Conservation (phyloP, 1,284 basidiomycete species). For the Rhodotorula sp. region DNA sequence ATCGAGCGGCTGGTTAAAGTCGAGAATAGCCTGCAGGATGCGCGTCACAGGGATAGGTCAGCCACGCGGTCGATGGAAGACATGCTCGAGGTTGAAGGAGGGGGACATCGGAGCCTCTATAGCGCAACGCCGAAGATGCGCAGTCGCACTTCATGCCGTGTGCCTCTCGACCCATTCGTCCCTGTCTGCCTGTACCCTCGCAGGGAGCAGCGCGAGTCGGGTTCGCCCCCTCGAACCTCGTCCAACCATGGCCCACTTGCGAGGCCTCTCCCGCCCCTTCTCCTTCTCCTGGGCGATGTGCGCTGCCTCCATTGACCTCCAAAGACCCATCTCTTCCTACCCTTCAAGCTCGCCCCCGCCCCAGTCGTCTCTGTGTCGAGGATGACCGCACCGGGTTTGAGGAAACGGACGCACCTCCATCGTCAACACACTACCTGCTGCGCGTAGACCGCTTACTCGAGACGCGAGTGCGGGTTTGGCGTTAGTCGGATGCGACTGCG, state of each 20-base stretch:
- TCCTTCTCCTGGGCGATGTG: no score
- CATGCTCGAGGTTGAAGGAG: not conserved
- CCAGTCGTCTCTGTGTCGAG: not conserved
- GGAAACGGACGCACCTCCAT: constrained; percentile 8
- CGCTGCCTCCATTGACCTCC: no score
- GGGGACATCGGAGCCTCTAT: no score
- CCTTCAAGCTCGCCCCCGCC: no score
- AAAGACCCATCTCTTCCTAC: not conserved
- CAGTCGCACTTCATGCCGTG: no score
- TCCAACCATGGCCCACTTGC: not conserved
- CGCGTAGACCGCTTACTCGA: not conserved
- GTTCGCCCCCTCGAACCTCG: not conserved
- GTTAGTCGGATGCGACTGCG: not conserved
- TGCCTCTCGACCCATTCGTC: not conserved
- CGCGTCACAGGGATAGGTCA: not conserved
- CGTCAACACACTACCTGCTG: not conserved
- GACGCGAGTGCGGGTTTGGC: not conserved
- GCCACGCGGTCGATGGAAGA: not conserved
- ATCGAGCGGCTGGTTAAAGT: constrained; percentile 82
- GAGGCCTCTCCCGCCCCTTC: not conserved
- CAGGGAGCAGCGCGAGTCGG: not conserved
- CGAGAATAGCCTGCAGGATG: constrained; percentile 67
- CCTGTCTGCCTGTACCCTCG: not conserved
- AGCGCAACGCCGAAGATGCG: no score
- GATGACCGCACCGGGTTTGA: constrained; percentile 1